These are phyloP conservation scores for Drechslera avenae DNA, from an alignment of 2,329 filamentous ascomycete genomes.

Conservation along the genomic window DNA sequence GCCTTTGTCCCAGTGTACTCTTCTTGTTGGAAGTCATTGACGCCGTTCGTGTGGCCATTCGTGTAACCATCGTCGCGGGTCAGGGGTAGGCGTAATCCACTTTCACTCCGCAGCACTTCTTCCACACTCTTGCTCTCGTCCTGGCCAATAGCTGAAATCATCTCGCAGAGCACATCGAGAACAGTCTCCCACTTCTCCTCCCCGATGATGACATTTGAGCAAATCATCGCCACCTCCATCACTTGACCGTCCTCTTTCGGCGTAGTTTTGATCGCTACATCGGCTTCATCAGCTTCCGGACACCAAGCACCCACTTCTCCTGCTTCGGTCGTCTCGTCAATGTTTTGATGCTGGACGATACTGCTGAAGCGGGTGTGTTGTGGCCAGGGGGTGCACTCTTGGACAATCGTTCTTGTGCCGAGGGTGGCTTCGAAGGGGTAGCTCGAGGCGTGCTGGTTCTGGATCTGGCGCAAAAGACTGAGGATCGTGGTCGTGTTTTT, in stretches of 20 bases:
- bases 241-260: background rate
- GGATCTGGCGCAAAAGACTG: background rate
- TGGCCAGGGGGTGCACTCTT: background rate
- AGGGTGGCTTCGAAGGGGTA: background rate
- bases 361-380: background rate
- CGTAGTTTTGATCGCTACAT: constrained; percentile 1
- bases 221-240: constrained; percentile 1
- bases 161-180: background rate
- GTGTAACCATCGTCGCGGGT: background rate
- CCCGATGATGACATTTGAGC: background rate
- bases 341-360: constrained; percentile 1
- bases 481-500: background rate
- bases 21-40: background rate
- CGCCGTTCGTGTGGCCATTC: background rate
- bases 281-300: constrained; percentile 1
- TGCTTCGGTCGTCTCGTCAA: background rate
- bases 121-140: background rate
- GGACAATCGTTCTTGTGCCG: background rate
- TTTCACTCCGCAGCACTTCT: background rate
- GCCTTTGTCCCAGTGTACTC: background rate
- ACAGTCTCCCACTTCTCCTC: background rate
- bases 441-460: background rate
- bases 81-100: background rate
- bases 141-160: background rate
- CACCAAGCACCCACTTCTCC: constrained; percentile 1